These are phyloP conservation scores for Thuidium tamariscinum DNA, from an alignment of 225 moss, liverwort and hornwort species.

Conservation along the genomic window DNA sequence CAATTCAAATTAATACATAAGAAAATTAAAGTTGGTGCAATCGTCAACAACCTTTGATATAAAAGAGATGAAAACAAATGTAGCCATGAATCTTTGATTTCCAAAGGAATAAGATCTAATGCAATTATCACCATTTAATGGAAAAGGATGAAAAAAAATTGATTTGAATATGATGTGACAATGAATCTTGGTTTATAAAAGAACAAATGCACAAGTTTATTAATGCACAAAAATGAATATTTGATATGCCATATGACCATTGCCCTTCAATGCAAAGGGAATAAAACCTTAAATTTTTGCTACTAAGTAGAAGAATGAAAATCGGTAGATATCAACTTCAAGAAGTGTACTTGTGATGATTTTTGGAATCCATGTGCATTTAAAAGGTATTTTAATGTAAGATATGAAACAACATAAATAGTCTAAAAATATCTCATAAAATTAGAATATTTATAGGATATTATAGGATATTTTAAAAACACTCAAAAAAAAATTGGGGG, in stretches of 20 bases:
- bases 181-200: not conserved
- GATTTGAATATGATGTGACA: too few relatives aligned
- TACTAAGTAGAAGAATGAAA: not conserved
- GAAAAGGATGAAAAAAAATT: not conserved
- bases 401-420: not conserved
- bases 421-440: not conserved
- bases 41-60: not conserved
- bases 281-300: not conserved
- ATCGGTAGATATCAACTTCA: rapidly evolving
- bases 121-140: not conserved
- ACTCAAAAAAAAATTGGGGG: too few relatives aligned
- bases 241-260: too few relatives aligned
- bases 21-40: not conserved
- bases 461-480: rapidly evolving
- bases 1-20: not conserved
- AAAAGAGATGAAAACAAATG: not conserved
- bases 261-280: not conserved
- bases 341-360: rapidly evolving
- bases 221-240: too few relatives aligned
- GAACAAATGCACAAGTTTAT: too few relatives aligned
- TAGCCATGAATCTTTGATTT: not conserved
- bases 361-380: not conserved
- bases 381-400: rapidly evolving
- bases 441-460: too few relatives aligned
- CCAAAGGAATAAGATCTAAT: too few relatives aligned